These are phyloP conservation scores for Mycena albidolilacea DNA, from an alignment of 768 basidiomycete species.

Conservation along the genomic window DNA sequence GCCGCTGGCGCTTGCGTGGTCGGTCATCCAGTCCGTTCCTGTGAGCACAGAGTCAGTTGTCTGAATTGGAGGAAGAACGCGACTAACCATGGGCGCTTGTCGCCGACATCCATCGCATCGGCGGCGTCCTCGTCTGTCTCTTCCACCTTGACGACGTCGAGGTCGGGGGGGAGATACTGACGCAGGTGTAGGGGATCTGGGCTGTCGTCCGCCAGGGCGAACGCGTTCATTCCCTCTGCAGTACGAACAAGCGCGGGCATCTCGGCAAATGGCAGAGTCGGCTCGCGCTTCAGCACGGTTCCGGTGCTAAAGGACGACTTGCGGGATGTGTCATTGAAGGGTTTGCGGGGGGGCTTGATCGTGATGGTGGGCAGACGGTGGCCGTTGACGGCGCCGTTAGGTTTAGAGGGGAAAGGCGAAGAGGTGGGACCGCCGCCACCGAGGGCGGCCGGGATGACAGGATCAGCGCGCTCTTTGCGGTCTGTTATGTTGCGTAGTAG, in stretches of 20 bases:
- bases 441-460: constrained; percentile 67
- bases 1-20: constrained; percentile 75
- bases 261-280: constrained; percentile 68
- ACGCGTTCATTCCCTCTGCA: constrained; percentile 79
- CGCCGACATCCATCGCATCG: constrained; percentile 58
- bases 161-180: constrained; percentile 30
- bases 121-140: constrained; percentile 55
- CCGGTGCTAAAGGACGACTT: constrained; percentile 6
- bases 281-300: constrained; percentile 42
- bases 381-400: constrained; percentile 50
- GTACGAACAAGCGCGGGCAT: constrained; percentile 80
- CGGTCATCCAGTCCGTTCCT: constrained; percentile 58
- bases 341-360: constrained; percentile 45
- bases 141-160: constrained; percentile 36
- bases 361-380: constrained; percentile 49
- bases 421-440: constrained; percentile 19
- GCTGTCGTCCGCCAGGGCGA: constrained; percentile 71
- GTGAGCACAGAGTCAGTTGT: background rate
- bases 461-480: constrained; percentile 84
- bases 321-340: constrained; percentile 22
- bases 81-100: constrained; percentile 70
- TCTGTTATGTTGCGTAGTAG: constrained; percentile 93
- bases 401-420: constrained; percentile 36
- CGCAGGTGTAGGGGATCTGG: constrained; percentile 49
- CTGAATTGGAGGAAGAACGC: background rate